A percentile compares a stretch with the other conserved stretches of the same genome.
Conservation (phyloP, 192 early-diverging fungal genomes). For the Chytriomyces sp. region DNA sequence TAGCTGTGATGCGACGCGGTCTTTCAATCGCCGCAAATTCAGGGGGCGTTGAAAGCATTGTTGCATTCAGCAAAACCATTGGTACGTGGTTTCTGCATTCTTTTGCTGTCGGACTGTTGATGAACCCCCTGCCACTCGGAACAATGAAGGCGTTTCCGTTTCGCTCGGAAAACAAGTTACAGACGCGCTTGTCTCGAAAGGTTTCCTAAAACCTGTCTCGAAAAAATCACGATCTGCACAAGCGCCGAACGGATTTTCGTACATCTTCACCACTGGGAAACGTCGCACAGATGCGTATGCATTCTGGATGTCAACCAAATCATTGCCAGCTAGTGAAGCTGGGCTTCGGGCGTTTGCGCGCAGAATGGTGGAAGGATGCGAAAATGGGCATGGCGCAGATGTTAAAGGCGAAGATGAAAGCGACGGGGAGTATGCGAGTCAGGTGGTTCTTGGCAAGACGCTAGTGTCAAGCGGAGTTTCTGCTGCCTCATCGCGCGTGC, state of each 20-base stretch:
- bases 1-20: constrained; percentile 17
- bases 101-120: background rate
- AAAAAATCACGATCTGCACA: background rate
- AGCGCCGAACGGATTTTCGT: background rate
- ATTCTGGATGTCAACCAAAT: background rate
- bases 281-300: background rate
- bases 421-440: background rate
- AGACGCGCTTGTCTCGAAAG: background rate
- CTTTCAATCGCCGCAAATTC: background rate
- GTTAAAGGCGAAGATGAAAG: background rate
- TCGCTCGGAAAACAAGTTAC: background rate
- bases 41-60: constrained; percentile 14
- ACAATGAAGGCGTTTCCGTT: background rate
- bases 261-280: background rate
- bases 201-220: background rate
- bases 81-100: background rate
- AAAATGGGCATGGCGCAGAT: background rate
- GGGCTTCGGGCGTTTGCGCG: background rate
- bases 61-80: background rate
- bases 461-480: background rate
- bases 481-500: background rate
- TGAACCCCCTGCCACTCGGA: background rate
- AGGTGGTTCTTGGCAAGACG: background rate
- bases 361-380: background rate
- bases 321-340: background rate